phyloP scores from a whole-genome alignment of 2,329 filamentous ascomycete species.

The Cladophialophora exuberans region DNA sequence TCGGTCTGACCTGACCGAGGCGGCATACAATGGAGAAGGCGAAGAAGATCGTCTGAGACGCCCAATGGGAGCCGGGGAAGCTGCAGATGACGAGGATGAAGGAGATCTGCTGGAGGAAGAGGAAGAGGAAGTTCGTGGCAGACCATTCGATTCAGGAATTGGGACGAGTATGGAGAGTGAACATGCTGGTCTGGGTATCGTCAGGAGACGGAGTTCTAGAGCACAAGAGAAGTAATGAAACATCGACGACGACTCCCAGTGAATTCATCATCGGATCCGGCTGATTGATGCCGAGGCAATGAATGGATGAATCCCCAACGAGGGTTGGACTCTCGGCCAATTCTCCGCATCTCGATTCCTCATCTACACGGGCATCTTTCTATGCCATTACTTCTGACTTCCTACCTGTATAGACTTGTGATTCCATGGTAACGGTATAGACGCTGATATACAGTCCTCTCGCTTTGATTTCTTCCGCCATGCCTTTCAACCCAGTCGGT shows the following conservation, averaged over 20 bases:
- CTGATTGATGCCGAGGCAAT: too few relatives aligned
- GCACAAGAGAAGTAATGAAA: constrained; percentile 3
- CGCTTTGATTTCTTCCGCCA: neutral
- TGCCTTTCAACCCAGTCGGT: constrained; percentile 12
- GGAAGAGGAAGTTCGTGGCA: constrained; percentile 14
- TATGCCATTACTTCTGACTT: too few relatives aligned
- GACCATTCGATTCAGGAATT: constrained; percentile 51
- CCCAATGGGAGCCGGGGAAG: constrained; percentile 23
- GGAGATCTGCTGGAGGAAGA: constrained; percentile 35
- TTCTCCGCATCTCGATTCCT: too few relatives aligned
- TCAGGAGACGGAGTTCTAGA: constrained; percentile 27
- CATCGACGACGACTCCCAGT: too few relatives aligned
- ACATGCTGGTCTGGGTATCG: constrained; percentile 15
- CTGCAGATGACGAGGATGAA: constrained; percentile 31
- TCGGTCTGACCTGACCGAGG: neutral
- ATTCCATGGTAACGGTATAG: too few relatives aligned
- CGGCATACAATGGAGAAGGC: neutral
- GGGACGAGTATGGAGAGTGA: constrained; percentile 55
- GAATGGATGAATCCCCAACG: too few relatives aligned
- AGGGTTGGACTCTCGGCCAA: too few relatives aligned
- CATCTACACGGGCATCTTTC: too few relatives aligned
- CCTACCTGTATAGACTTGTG: too few relatives aligned
- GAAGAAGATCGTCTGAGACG: constrained; percentile 13
- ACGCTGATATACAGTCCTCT: neutral
- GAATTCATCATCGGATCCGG: too few relatives aligned